Evolutionary conservation across 352 stramenopile species (phyloP).

Genomic region (Phytophthora fragariae): DNA sequence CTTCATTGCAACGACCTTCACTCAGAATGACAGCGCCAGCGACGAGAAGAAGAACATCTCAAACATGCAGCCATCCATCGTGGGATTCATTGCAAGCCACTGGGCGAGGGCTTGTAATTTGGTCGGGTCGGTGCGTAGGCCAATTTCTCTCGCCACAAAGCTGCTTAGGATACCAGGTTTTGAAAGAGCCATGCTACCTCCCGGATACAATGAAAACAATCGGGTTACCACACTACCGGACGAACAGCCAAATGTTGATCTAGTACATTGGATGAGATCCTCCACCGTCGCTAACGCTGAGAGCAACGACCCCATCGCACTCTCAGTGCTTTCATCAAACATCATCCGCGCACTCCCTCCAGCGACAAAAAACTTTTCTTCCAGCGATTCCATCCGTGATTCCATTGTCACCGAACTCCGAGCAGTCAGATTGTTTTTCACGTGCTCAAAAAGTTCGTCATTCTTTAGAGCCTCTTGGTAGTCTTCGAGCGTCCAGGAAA

Average conservation of each 20-base stretch:
- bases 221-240: slow-evolving; percentile 1
- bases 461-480: no score
- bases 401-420: not conserved
- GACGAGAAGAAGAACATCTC: no score
- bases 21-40: no score
- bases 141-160: slow-evolving; percentile 15
- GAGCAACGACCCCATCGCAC: not conserved
- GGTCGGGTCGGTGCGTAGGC: not conserved
- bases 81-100: not conserved
- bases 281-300: not conserved
- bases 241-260: not conserved
- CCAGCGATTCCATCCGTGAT: not conserved
- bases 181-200: not conserved
- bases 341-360: slow-evolving; percentile 17
- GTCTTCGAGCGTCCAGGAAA: no score
- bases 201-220: slow-evolving; percentile 1
- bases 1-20: no score
- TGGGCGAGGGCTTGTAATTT: slow-evolving; percentile 1
- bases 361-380: slow-evolving; percentile 8
- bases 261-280: not conserved
- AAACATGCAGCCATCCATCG: slow-evolving; percentile 14
- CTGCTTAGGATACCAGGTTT: not conserved
- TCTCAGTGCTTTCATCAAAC: slow-evolving; percentile 5
- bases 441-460: no score
- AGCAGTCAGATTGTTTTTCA: not conserved